Percentiles rank a stretch among this genome's conserved stretches.
These are phyloP conservation scores for Verticillium nonalfalfae DNA, from an alignment of 2,329 filamentous ascomycete species.

Conservation along the genomic window DNA sequence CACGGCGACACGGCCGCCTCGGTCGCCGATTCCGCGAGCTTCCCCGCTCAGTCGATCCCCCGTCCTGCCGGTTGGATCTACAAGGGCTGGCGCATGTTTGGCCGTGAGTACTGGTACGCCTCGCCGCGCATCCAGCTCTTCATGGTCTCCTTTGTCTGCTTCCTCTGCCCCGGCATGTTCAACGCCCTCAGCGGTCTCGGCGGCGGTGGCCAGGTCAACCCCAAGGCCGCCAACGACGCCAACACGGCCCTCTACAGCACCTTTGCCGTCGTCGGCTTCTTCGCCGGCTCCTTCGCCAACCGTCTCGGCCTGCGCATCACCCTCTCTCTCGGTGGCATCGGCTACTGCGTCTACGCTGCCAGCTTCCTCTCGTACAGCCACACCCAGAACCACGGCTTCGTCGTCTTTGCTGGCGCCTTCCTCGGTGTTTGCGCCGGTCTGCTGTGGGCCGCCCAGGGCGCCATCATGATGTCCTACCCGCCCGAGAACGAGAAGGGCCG, in stretches of 20 bases:
- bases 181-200: conserved; percentile 62
- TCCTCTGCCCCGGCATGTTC: conserved; percentile 69
- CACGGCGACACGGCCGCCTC: conserved; percentile 5
- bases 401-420: conserved; percentile 69
- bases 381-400: conserved; percentile 61
- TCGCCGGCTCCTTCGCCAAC: conserved; percentile 74
- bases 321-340: conserved; percentile 65
- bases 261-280: conserved; percentile 61
- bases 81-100: conserved; percentile 49
- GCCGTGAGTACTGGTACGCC: conserved; percentile 59
- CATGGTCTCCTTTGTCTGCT: conserved; percentile 51
- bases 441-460: conserved; percentile 76
- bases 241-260: conserved; percentile 68
- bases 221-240: conserved; percentile 54
- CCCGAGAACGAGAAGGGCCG: conserved; percentile 74
- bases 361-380: conserved; percentile 67
- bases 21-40: conserved; percentile 9
- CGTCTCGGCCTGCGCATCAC: conserved; percentile 63
- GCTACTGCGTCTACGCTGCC: conserved; percentile 70
- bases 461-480: conserved; percentile 88
- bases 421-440: conserved; percentile 75
- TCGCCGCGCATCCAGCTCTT: conserved; percentile 67
- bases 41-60: not conserved
- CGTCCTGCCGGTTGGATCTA: conserved; percentile 60
- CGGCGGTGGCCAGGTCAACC: conserved; percentile 53